Conservation (phyloP, 495 filamentous ascomycete species). For the Hypoxylon fuscum region DNA sequence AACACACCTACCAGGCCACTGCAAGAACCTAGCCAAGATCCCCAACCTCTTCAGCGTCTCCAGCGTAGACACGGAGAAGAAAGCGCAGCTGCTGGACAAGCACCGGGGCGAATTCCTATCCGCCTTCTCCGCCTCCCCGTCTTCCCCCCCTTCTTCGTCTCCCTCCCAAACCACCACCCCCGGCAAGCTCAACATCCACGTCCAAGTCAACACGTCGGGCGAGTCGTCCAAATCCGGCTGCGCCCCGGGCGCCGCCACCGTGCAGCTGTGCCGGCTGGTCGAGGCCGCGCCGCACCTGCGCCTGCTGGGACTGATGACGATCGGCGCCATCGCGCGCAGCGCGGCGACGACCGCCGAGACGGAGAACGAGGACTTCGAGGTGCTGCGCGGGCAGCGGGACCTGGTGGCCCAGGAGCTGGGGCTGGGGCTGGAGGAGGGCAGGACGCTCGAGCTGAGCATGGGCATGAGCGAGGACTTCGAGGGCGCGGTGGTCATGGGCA, state of each 20-base stretch:
- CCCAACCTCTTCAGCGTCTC: conserved; percentile 93
- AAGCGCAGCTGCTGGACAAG: conserved; percentile 81
- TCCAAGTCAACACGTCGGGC: conserved; percentile 95
- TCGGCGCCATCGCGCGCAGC: conserved; percentile 89
- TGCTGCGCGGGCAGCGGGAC: conserved; percentile 75
- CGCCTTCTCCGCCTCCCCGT: conserved; percentile 42
- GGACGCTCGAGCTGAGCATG: conserved; percentile 67
- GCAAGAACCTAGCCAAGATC: conserved; percentile 83
- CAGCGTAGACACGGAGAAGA: conserved; percentile 86
- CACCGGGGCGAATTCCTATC: conserved; percentile 68
- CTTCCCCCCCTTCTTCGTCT: conserved; percentile 35
- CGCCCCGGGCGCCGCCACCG: conserved; percentile 65
- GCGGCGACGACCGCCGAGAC: conserved; percentile 72
- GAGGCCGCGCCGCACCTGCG: conserved; percentile 75
- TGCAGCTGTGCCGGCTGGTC: conserved; percentile 68
- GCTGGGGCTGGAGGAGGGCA: conserved; percentile 26
- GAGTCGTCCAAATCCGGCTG: conserved; percentile 87
- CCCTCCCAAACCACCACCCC: conserved; percentile 23
- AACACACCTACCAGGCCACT: conserved; percentile 71
- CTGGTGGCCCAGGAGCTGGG: conserved; percentile 59
- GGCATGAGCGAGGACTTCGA: conserved; percentile 97
- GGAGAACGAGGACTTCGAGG: conserved; percentile 90
- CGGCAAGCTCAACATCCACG: conserved; percentile 74
- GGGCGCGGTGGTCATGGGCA: conserved; percentile 82
- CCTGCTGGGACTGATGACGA: conserved; percentile 92